A percentile compares a stretch with the other conserved stretches of the same genome.
These are phyloP conservation scores for Diaporthe eres DNA, from an alignment of 2,329 filamentous ascomycete genomes.

Conservation along the genomic window DNA sequence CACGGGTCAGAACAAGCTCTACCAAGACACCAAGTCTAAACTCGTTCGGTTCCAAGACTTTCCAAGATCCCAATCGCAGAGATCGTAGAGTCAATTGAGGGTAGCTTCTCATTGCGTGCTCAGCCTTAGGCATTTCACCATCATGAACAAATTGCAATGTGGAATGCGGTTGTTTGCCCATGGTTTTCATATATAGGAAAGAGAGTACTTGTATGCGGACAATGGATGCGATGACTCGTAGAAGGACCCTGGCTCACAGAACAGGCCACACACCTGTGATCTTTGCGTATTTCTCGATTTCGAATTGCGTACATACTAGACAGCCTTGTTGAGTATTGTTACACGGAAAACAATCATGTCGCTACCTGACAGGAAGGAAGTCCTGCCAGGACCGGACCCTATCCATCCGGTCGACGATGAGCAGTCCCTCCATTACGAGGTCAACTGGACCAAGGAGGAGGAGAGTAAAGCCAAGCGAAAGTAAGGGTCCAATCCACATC, in stretches of 20 bases:
- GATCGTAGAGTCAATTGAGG: conserved; percentile 15
- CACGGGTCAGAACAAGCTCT: conserved; percentile 18
- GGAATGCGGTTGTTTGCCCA: background rate
- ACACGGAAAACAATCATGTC: conserved; percentile 2
- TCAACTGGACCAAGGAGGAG: conserved; percentile 39
- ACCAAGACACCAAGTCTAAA: conserved; percentile 22
- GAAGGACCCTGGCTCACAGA: background rate
- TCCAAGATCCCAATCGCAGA: conserved; percentile 32
- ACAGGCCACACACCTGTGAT: background rate
- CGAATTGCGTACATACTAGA: background rate
- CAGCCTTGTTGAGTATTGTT: background rate
- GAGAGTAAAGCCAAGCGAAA: conserved; percentile 36
- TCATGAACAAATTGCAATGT: conserved; percentile 31
- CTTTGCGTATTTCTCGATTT: background rate
- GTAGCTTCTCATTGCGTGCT: conserved; percentile 32
- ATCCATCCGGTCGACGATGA: conserved; percentile 20
- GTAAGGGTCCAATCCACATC: conserved; percentile 25
- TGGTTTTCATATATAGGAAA: conserved; percentile 10
- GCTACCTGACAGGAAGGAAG: conserved; percentile 25
- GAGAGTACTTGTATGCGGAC: conserved; percentile 7
- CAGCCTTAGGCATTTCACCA: conserved; percentile 30
- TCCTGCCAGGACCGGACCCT: conserved; percentile 5
- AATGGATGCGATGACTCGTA: conserved; percentile 6
- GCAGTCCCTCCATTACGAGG: conserved; percentile 17
- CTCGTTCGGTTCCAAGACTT: conserved; percentile 31